These are phyloP conservation scores for Circinella minor DNA, from an alignment of 371 early-diverging fungal genomes.

Conservation along the genomic window DNA sequence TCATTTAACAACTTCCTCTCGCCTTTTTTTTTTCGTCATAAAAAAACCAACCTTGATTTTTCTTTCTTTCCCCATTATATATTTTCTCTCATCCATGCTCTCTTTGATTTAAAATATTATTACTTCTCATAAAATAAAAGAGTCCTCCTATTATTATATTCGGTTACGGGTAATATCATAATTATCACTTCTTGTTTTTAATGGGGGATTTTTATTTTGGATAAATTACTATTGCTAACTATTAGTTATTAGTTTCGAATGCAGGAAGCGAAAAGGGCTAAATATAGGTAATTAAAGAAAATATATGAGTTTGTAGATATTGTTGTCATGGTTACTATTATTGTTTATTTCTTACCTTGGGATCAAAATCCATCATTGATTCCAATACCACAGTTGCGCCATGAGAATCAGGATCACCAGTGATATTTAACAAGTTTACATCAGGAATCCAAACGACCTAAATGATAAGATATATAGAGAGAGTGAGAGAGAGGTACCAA, in stretches of 20 bases:
- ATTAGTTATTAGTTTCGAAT: conserved; percentile 8
- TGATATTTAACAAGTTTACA: conserved; percentile 47
- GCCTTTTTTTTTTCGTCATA: background rate
- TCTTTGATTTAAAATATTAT: conserved; percentile 4
- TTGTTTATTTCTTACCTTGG: conserved; percentile 35
- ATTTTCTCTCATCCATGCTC: background rate
- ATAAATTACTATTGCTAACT: background rate
- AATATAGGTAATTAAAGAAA: background rate
- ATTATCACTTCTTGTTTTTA: conserved; percentile 12
- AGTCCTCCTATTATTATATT: background rate
- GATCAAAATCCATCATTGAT: conserved; percentile 75
- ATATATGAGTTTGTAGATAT: too few species aligned
- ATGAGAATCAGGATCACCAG: conserved; percentile 35
- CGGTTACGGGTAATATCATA: conserved; percentile 4
- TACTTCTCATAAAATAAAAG: conserved; percentile 1
- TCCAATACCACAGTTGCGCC: conserved; percentile 57
- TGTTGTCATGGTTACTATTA: too few species aligned
- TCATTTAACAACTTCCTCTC: background rate
- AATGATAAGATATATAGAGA: background rate
- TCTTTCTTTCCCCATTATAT: background rate
- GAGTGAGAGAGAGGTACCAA: too few species aligned
- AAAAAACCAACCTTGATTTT: background rate
- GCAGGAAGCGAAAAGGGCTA: conserved; percentile 29
- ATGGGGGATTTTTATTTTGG: background rate
- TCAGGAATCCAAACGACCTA: conserved; percentile 85